Base-by-base conservation (phyloP, 805 yeast genomes). In the Komagataella pseudopastoris region DNA sequence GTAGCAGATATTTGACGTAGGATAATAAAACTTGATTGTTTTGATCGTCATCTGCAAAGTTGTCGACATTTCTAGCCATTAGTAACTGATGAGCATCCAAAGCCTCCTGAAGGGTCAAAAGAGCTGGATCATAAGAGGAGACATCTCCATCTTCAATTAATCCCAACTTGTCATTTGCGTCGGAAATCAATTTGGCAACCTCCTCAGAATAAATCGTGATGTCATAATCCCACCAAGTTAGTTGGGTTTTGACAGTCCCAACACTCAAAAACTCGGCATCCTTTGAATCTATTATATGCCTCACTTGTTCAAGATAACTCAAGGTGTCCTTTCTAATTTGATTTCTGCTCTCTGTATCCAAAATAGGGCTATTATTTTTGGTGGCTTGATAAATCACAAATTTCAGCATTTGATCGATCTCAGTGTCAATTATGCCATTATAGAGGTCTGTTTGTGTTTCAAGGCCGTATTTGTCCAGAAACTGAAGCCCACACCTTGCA, bases 1-100 rank as follows among this genome's bases (percentile, higher is more conserved):
- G 67, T 55, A 78, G 69, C 58, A 80, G 77, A 68, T 85, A 91
- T 58, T 78, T 80, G 59, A 89, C 77, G 64, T 76, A 91, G 0
- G 96, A 85, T 52, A 80, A 69, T 46, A 89, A 66, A 56, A 91
- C 81, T 60, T 89, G 87, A 54, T 83, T 76, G 56, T 83, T 79
- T 63, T 88, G 88, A 51, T 74, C 78, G 49, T 77, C 80, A 47
- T 73, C 77, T 49, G 73, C 76, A 14, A 69, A 75, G 51, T 72
- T 76, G 18, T 62, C 62, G 1, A 59, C 52, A 36, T 61, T 62
- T 55, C 78, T 75, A 6, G 73, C 75, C 57, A 83, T 71, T 57
- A 77, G 81, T 14, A 68, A 68, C 51, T 69, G 69, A 58, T 87
- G 91, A 36, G 75, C 64, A 44, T 77, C 83, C 52, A 81, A 71